These are phyloP conservation scores for Pestalotiopsis sp. DNA, from an alignment of 2,329 filamentous ascomycete genomes.

Conservation along the genomic window DNA sequence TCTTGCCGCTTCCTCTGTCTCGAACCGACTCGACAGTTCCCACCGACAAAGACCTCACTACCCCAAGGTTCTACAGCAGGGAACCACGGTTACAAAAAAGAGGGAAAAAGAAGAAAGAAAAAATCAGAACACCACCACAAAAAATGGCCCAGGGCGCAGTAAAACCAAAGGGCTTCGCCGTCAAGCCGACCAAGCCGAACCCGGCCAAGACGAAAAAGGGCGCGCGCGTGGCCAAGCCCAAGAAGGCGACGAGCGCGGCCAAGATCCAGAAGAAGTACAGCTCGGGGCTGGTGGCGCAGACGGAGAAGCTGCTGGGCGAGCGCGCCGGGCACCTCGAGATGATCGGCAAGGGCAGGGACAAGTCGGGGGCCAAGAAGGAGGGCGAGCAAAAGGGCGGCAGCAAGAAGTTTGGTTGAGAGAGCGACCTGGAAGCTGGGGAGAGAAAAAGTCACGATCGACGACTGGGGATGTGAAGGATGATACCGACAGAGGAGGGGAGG, in stretches of 20 bases:
- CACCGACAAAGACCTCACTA: too few relatives aligned
- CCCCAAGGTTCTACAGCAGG: too few relatives aligned
- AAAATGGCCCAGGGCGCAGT: constrained; percentile 11
- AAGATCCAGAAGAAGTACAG: constrained; percentile 59
- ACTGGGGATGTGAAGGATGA: neutral
- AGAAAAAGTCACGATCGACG: neutral
- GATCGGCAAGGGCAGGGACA: constrained; percentile 53
- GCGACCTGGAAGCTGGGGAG: neutral
- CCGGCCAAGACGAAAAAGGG: constrained; percentile 46
- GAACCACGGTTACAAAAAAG: neutral
- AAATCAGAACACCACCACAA: neutral
- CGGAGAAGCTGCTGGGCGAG: constrained; percentile 62
- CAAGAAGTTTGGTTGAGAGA: constrained; percentile 26
- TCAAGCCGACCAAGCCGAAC: constrained; percentile 44
- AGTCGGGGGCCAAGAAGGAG: constrained; percentile 36
- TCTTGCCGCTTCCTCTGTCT: too few relatives aligned
- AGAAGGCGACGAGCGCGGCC: constrained; percentile 43
- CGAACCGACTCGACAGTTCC: too few relatives aligned
- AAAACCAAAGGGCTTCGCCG: neutral
- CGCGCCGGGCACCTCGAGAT: constrained; percentile 62
- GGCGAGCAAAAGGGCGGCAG: constrained; percentile 22
- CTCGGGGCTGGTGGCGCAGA: constrained; percentile 55
- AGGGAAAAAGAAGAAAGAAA: neutral
- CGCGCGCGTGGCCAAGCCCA: constrained; percentile 31
- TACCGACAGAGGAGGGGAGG: neutral